phyloP scores from a whole-genome alignment of 176 grass and related monocot genomes.

The Themeda triandra region DNA sequence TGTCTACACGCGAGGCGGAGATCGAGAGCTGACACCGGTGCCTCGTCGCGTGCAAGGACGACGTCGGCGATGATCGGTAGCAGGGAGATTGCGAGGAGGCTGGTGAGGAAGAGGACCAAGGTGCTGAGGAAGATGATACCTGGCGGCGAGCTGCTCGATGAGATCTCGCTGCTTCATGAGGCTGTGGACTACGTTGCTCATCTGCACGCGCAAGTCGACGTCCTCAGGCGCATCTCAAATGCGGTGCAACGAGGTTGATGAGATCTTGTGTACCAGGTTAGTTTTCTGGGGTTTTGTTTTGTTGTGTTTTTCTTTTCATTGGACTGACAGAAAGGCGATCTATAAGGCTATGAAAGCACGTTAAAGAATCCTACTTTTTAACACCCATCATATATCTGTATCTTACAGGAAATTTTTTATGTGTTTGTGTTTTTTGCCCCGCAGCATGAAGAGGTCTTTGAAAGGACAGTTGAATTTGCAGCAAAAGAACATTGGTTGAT shows the following conservation, averaged over 20 bases:
- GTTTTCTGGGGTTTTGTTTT: background rate
- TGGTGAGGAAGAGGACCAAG: conserved; percentile 63
- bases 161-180: conserved; percentile 52
- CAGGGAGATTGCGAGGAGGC: conserved; percentile 45
- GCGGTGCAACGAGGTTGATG: conserved; percentile 12
- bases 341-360: background rate
- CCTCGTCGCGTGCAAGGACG: no score
- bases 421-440: background rate
- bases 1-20: background rate
- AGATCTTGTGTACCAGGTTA: conserved; percentile 23
- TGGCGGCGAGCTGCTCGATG: conserved; percentile 54
- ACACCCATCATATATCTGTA: background rate
- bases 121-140: conserved; percentile 63
- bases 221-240: conserved; percentile 51
- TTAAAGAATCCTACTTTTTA: background rate
- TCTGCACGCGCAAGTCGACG: conserved; percentile 60
- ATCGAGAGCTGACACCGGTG: no score
- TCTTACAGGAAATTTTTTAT: background rate
- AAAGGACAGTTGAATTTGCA: background rate
- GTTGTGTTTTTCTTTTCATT: background rate
- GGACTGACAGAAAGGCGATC: background rate
- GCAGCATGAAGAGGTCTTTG: background rate
- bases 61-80: background rate
- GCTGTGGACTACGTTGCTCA: conserved; percentile 67
- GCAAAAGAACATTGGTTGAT: background rate